Evolutionary conservation across 148 eudicot genomes (phyloP).

Genomic region (Spergularia marina): DNA sequence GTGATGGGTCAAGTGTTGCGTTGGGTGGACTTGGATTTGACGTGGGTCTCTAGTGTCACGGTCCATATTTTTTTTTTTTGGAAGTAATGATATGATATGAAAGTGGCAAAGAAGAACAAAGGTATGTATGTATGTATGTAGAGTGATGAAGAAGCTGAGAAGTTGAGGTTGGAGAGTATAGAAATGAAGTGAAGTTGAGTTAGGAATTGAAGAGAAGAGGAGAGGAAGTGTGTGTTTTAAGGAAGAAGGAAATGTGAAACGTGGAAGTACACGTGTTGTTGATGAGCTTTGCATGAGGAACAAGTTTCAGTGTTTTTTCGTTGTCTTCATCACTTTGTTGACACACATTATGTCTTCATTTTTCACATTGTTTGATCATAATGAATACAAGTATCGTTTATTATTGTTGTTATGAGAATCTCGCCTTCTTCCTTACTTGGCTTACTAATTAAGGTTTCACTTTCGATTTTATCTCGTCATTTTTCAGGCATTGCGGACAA

Average conservation of each 20-base stretch:
- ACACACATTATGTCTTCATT: slow-evolving; percentile 13
- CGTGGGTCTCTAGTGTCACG: slow-evolving; percentile 33
- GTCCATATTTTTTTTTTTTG: slow-evolving; percentile 15
- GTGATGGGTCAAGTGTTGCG: slow-evolving; percentile 27
- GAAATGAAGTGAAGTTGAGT: neutral
- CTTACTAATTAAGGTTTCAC: no score
- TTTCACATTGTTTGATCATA: neutral
- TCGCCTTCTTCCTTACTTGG: no score
- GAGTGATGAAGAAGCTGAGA: no score
- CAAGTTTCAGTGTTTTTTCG: slow-evolving; percentile 42
- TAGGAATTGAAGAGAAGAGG: neutral
- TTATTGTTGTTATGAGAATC: no score
- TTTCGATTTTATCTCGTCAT: no score
- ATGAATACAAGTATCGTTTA: neutral
- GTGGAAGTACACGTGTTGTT: slow-evolving; percentile 44
- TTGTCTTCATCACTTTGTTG: slow-evolving; percentile 10
- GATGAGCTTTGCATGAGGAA: slow-evolving; percentile 51
- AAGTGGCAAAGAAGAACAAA: no score
- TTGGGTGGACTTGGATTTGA: slow-evolving; percentile 55
- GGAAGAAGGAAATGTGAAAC: slow-evolving; percentile 26
- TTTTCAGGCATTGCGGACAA: no score
- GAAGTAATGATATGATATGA: neutral
- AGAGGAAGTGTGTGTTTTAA: slow-evolving; percentile 12
- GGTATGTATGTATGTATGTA: no score
- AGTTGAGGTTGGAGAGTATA: neutral